Base-by-base conservation (phyloP, 805 yeast species). In the Teunomyces stri region DNA sequence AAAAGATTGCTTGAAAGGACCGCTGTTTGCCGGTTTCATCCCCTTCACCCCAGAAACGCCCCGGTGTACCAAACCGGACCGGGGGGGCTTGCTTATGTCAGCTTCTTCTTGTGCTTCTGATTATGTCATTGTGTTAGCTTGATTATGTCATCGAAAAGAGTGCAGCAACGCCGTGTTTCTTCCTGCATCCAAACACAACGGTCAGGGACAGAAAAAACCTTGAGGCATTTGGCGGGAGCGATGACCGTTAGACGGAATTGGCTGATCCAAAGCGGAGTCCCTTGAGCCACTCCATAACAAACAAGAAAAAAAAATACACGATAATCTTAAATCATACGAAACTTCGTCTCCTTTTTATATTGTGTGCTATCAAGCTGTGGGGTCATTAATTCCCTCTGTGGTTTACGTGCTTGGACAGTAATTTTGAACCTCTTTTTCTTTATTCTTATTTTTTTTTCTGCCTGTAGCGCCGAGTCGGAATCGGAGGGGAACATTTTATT, bases 401-500 rank as follows among this genome's bases (percentile, higher is more conserved):
- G 6, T 30, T 30, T n/a, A 22, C 25, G 25, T 22, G 6, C 3
- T n/a, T 30, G 5, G 4, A 7, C 33, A 4, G 4, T 9, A 5
- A 4, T 30, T n/a, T n/a, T n/a, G n/a, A n/a, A n/a, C 20, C 20
- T 18, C 20, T 18, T 18, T 18, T 18, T 18, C 20, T 4, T 18
- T 18, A 18, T 13, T n/a, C 34, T 13, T 15, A 13, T 18, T 10
- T 27, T 22, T 25, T 18, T 39, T 39, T 39, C 33, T 30, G 34
- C 7, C 28, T 37, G 35, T 15, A n/a, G 10, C 37, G 29, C 38
- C 35, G 15, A 34, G 28, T 38, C 45, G 45, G 37, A 11, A 21
- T 43, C 45, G 45, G 45, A 34, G 45, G 45, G 41, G 34, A 31
- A 31, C 34, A 31, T 13, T 18, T 18, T 31, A 31, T 31, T 31